Conservation (phyloP, 2,329 filamentous ascomycete genomes). For the Alternaria arborescens region DNA sequence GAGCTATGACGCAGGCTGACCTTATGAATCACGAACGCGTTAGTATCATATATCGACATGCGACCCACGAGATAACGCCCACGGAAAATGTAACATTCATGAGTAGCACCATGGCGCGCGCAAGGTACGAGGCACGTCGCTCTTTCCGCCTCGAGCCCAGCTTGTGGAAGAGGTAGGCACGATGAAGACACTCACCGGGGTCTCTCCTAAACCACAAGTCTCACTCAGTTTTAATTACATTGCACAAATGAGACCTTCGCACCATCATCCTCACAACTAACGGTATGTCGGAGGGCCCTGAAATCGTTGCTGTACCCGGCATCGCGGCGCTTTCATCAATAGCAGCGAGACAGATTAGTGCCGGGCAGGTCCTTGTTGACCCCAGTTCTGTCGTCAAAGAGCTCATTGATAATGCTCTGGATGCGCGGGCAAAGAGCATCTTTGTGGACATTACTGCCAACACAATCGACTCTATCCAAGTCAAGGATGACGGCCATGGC, state of each 20-base stretch:
- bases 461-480: slow-evolving; percentile 73
- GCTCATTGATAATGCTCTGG: slow-evolving; percentile 78
- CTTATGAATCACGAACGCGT: background rate
- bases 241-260: background rate
- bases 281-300: slow-evolving; percentile 23
- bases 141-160: slow-evolving; percentile 19
- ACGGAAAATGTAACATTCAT: background rate
- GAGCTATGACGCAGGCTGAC: slow-evolving; percentile 21
- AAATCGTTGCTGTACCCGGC: slow-evolving; percentile 16
- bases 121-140: slow-evolving; percentile 15
- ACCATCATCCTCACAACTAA: background rate
- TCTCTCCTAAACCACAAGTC: background rate
- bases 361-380: slow-evolving; percentile 67
- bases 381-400: slow-evolving; percentile 75
- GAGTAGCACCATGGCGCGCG: background rate
- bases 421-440: slow-evolving; percentile 72
- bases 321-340: slow-evolving; percentile 55
- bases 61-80: background rate
- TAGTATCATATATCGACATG: background rate
- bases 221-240: slow-evolving; percentile 2
- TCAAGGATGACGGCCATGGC: slow-evolving; percentile 73
- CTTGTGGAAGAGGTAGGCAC: slow-evolving; percentile 28
- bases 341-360: slow-evolving; percentile 65
- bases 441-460: slow-evolving; percentile 71
- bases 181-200: slow-evolving; percentile 20